Base-by-base conservation (phyloP, 257 asterid genomes). In the Osmanthus fragrans region DNA sequence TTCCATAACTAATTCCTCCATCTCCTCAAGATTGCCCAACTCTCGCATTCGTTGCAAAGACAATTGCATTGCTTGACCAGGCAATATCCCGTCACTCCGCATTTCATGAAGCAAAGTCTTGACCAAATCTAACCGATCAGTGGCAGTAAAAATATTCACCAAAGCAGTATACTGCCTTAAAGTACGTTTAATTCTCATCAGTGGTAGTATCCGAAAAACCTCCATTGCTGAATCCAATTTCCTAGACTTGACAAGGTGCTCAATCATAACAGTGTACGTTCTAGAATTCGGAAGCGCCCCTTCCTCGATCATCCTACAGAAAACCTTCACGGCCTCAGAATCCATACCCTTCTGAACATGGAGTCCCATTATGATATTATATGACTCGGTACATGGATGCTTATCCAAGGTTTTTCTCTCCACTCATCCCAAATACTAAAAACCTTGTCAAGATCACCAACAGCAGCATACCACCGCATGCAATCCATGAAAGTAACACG, bases 241-340 rank as follows among this genome's bases (percentile, higher is more conserved):
- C 67, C 82, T 80, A 27, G 84, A 82, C 71, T 70, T 83, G 58
- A 93, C 72, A 66, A 95, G 92, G 85, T 95, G 99, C 82, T 93
- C 92, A 68, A 93, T 90, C 11, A 95, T 79, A 78, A 93, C 85
- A 0, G 97, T 90, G 71, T 89, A 93, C 0, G 99, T 91, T 83
- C 98, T 88, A 42, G 90, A 85, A 87, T 95, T 95, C 3, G 97
- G 99, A 82, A 93, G 97, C 2, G 91, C 96, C 60, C 98, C 97
- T 85, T 91, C 98, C 77, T 86, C 91, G 51, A 92, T 80, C 87
- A 93, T 84, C 77, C 81, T 80, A 73, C 70, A 49, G 74, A 95
- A 95, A 30, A 92, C 80, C 71, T 75, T 83, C 74, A 90, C 90
- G 3, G 97, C 96, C 74, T 89, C 96, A 37, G 73, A 71, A 82